These are phyloP conservation scores for Fusarium sp. DNA, from an alignment of 2,329 filamentous ascomycete genomes.

Conservation along the genomic window DNA sequence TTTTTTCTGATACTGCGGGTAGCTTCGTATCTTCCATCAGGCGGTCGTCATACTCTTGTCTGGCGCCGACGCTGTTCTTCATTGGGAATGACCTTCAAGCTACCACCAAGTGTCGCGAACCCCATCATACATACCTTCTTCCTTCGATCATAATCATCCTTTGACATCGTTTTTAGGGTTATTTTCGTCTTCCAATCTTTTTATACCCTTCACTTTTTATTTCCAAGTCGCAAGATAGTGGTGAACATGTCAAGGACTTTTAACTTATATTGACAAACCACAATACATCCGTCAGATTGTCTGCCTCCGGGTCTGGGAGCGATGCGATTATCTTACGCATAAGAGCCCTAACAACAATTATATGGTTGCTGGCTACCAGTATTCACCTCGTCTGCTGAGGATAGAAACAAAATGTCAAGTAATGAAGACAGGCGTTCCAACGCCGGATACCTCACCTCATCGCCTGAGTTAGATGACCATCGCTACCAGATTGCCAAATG, in stretches of 20 bases:
- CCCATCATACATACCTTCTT: background rate
- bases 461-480: conserved; percentile 89
- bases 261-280: fast-evolving
- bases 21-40: background rate
- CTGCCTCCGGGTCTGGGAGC: background rate
- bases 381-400: too few relatives aligned
- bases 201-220: fast-evolving
- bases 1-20: background rate
- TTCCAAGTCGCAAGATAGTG: background rate
- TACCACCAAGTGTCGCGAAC: background rate
- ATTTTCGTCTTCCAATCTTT: too few relatives aligned
- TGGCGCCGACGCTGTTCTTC: background rate
- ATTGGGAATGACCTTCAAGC: background rate
- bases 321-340: background rate
- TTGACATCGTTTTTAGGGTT: too few relatives aligned
- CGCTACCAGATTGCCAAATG: conserved; percentile 72
- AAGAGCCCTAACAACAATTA: fast-evolving
- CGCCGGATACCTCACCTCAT: conserved; percentile 75
- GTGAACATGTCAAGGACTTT: background rate
- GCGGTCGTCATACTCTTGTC: too few relatives aligned
- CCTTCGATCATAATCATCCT: background rate
- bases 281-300: background rate
- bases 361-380: too few relatives aligned
- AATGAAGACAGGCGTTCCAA: conserved; percentile 64
- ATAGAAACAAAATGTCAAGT: conserved; percentile 68